Conservation (phyloP, 2,329 filamentous ascomycete species). For the Lachnellula arida region DNA sequence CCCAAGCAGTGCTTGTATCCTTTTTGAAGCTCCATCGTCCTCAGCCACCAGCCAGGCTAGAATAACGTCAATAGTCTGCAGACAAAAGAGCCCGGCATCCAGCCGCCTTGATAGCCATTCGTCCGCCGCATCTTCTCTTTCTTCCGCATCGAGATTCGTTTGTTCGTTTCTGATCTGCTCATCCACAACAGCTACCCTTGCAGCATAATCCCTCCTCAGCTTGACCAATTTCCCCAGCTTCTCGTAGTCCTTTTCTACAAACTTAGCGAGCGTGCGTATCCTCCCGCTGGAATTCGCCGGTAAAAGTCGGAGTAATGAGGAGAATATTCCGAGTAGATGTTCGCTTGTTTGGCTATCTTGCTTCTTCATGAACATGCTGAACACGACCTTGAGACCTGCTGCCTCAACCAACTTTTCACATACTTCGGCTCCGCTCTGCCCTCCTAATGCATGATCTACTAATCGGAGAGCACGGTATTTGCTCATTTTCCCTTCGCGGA, state of each 20-base stretch:
- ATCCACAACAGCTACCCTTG: conserved; percentile 58
- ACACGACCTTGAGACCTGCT: conserved; percentile 78
- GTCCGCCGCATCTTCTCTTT: conserved; percentile 56
- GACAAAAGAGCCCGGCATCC: conserved; percentile 76
- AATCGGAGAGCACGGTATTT: conserved; percentile 73
- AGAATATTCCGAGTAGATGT: conserved; percentile 80
- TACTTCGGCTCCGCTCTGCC: conserved; percentile 51
- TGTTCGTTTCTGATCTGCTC: conserved; percentile 56
- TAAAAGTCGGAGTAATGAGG: conserved; percentile 72
- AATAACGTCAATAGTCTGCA: conserved; percentile 80
- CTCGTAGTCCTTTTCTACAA: conserved; percentile 89
- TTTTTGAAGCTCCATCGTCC: conserved; percentile 67
- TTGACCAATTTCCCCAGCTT: conserved; percentile 71
- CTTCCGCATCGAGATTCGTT: conserved; percentile 48
- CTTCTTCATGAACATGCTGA: conserved; percentile 84
- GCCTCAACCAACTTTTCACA: conserved; percentile 77
- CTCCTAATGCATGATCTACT: conserved; percentile 74
- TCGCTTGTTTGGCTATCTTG: conserved; percentile 64
- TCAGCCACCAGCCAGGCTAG: conserved; percentile 90
- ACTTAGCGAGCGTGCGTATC: conserved; percentile 86
- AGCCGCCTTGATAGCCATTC: conserved; percentile 72
- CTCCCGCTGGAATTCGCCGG: conserved; percentile 73
- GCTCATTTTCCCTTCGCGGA: conserved; percentile 81
- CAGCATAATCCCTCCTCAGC: conserved; percentile 66
- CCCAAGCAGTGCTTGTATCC: conserved; percentile 58